A percentile compares a stretch with the other conserved stretches of the same genome.
Evolutionary conservation across 306 rosid species (phyloP).

Genomic region (Medicago truncatula): DNA sequence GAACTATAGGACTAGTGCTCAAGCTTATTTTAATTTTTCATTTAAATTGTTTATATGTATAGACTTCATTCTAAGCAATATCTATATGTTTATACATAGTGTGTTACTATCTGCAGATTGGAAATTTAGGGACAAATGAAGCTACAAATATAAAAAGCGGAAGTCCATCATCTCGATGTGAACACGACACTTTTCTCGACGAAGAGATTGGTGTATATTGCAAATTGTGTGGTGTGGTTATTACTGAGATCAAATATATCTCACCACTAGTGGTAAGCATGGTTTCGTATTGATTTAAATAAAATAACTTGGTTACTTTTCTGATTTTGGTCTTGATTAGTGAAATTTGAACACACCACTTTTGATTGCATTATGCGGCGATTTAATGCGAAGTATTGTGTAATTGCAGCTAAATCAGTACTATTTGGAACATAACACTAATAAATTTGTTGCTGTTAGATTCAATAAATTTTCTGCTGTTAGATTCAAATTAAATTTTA

Average conservation of each 20-base stretch:
- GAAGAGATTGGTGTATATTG: slow-evolving; percentile 46
- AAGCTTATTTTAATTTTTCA: neutral
- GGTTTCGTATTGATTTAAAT: neutral
- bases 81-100: neutral
- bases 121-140: neutral
- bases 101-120: slow-evolving; percentile 43
- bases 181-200: slow-evolving; percentile 17
- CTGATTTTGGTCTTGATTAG: too few species aligned
- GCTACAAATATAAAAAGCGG: neutral
- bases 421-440: too few species aligned
- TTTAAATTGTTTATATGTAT: neutral
- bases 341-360: neutral
- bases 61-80: neutral
- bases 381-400: too few species aligned
- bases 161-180: slow-evolving; percentile 13
- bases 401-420: too few species aligned
- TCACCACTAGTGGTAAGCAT: slow-evolving; percentile 44
- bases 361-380: too few species aligned
- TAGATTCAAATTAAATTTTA: too few species aligned
- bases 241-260: slow-evolving; percentile 24
- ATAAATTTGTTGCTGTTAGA: too few species aligned
- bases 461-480: too few species aligned
- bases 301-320: too few species aligned
- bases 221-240: slow-evolving; percentile 27
- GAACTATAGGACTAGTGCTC: neutral